Base-by-base conservation (phyloP, 345 rosid species). In the Punica granatum region DNA sequence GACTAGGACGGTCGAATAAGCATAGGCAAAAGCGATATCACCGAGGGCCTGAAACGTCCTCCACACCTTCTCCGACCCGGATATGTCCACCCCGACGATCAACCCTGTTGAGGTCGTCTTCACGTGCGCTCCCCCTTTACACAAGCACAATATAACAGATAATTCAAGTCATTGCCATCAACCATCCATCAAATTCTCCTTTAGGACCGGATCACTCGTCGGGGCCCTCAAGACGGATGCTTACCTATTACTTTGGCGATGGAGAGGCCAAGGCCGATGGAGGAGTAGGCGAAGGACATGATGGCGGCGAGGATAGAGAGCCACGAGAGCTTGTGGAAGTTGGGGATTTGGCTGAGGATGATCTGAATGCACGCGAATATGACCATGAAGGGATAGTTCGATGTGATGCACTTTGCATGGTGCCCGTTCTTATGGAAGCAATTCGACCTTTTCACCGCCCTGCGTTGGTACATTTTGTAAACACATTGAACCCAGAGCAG, bases 321-420 rank as follows among this genome's bases (percentile, higher is more conserved):
- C 91, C 90, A 90, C 25, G 97, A 85, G 35, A 92, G 97, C 69
- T 90, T 78, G 81, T 88, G 90, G 33, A 92, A 92, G 73, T 88
- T 83, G 2, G 90, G 96, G 68, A 90, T 90, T 74, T 92, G 97
- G 85, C 95, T 85, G 5, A 92, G 84, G 53, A 90, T 18, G 16
- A 90, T 76, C 70, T 92, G 91, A 63, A 87, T 76, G 79, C 72
- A 67, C n/a, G 88, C 93, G 64, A 90, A 92, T 41, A 83, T 67
- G 30, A 78, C 75, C 93, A 92, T 88, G 81, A 72, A 85, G 1
- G 85, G 90, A 60, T 82, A 72, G 80, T 80, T 82, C 43, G 96
- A 82, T 14, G 77, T 77, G 13, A 75, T 34, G 76, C 97, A 92
- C 71, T 79, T 75, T 8, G 33, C 86, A 0, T 74, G 35, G 44